Evolutionary conservation across 768 basidiomycete species (phyloP), one percentile per base, ranked within the genome.

Genomic region (Suillus americanus): DNA sequence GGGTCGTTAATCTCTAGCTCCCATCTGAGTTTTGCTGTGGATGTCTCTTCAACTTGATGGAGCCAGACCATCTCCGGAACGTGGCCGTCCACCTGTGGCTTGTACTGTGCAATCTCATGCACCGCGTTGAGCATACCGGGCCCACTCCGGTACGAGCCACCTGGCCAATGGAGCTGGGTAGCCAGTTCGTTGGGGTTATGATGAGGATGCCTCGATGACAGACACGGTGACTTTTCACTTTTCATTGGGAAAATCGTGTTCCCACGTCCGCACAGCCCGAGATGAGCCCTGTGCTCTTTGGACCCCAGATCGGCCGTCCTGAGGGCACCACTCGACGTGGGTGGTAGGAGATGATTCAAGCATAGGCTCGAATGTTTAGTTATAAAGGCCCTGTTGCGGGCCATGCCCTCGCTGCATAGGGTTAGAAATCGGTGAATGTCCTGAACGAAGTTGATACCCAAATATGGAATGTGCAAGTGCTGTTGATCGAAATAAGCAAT

Each of bases 111-210:
- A 33, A 54, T 20, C 5, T 33, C 53, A 54, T 54, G 53, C 53
- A 54, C 30, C 20, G 12, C 53, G 18, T 54, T 33, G 30, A 54
- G 51, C 28, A 53, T 20, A 20, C 30, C 53, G 30, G 18, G 53
- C 10, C 33, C 18, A 54, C 10, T 33, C 5, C 7, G 10, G 30
- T 5, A 65, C 20, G 41, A 35, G 13, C 7, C 60, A 62, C 67
- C 68, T 57, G 68, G 63, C 70, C 67, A 65, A 20, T 33, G 18
- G 30, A 53, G 18, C 18, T 54, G 6, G 53, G 10, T 33, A 5
- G 12, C 53, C 10, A 10, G 10, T 33, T 54, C 20, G 18, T 54
- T 5, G 20, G 20, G 5, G 10, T 33, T 54, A 12, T 33, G 18
- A 33, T 33, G 30, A 33, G 30, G 18, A 20, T 20, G 18, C 9